Evolutionary conservation across 2,329 filamentous ascomycete genomes (phyloP), one percentile per base, ranked within the genome.

Genomic region (Coniochaeta pulveracea): DNA sequence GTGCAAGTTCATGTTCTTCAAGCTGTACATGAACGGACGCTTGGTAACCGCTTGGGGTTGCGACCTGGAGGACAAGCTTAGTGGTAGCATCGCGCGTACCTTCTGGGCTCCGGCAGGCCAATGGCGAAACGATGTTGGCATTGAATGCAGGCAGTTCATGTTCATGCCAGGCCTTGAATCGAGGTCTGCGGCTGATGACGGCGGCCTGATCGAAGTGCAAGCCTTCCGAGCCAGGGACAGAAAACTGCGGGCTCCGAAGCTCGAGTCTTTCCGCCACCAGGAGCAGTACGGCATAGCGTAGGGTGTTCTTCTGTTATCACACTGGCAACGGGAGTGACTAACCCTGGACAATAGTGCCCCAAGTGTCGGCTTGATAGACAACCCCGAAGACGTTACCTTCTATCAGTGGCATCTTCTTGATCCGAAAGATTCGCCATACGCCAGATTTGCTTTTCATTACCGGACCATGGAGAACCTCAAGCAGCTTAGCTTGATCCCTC

Each of bases 401-500:
- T 74, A 67, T 42, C 58, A 70, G 40, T 76, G 64, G 51, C 49
- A 58, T 26, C 52, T 76, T 4, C 45, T 61, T 15, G 72, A 76
- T 36, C 48, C 66, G 0, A 66, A 58, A 34, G 62, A 72, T 26
- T 54, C 48, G 2, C 72, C 72, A 1, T 74, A 63, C 40, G 63
- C 61, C 4, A 61, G 59, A 0, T 76, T 75, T 38, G 58, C 58
- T 17, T 71, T 75, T 39, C 66, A 76, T 38, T 76, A 76, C 40
- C 61, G 70, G 19, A 69, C 64, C 6, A 65, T 60, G 61, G 53
- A 58, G 8, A 62, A 60, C 34, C 58, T 76, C 9, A 45, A 54
- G 6, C 49, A 58, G 19, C 54, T 73, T 8, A 66, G 65, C 34
- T 49, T 76, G 4, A 58, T 69, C 17, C 57, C 63, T 0, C 41